Conservation (phyloP, 2,329 filamentous ascomycete species). For the Ophiostoma angusticollis region DNA sequence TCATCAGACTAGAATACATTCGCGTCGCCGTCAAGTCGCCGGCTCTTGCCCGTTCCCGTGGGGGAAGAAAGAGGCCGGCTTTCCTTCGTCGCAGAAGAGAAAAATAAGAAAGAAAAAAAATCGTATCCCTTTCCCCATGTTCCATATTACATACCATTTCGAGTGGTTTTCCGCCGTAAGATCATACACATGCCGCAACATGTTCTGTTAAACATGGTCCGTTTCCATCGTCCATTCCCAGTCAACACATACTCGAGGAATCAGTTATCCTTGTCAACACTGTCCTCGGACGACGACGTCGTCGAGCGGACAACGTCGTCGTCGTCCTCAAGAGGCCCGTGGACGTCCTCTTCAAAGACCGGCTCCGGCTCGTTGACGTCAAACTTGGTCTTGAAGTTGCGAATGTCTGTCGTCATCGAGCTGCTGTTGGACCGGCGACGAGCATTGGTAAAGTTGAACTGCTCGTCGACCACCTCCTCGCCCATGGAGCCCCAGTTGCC, state of each 20-base stretch:
- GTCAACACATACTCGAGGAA: too few species aligned
- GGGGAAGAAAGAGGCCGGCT: neutral
- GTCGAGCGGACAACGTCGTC: slow-evolving; percentile 45
- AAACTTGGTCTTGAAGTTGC: slow-evolving; percentile 92
- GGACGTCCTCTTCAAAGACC: slow-evolving; percentile 77
- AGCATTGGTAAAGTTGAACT: slow-evolving; percentile 73
- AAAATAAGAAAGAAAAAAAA: too few species aligned
- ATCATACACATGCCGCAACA: too few species aligned
- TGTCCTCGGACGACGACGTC: slow-evolving; percentile 41
- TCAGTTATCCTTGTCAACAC: slow-evolving; percentile 28
- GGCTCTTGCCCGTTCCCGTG: neutral
- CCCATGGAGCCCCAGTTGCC: slow-evolving; percentile 85
- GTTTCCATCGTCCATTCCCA: too few species aligned
- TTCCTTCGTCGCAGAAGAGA: too few species aligned
- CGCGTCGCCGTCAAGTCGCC: slow-evolving; percentile 8
- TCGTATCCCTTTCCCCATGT: too few species aligned
- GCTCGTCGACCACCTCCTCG: slow-evolving; percentile 73
- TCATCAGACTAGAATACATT: slow-evolving; percentile 6
- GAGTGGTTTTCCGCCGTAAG: too few species aligned
- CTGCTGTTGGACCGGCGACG: slow-evolving; percentile 91
- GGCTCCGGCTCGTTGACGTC: slow-evolving; percentile 81
- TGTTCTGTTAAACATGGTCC: too few species aligned
- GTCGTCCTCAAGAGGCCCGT: slow-evolving; percentile 53
- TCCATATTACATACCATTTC: too few species aligned
- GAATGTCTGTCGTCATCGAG: slow-evolving; percentile 53